Evolutionary conservation across 1,139 yeast genomes (phyloP), one percentile per base, ranked within the genome.

Genomic region (Candida labiduridarum): DNA sequence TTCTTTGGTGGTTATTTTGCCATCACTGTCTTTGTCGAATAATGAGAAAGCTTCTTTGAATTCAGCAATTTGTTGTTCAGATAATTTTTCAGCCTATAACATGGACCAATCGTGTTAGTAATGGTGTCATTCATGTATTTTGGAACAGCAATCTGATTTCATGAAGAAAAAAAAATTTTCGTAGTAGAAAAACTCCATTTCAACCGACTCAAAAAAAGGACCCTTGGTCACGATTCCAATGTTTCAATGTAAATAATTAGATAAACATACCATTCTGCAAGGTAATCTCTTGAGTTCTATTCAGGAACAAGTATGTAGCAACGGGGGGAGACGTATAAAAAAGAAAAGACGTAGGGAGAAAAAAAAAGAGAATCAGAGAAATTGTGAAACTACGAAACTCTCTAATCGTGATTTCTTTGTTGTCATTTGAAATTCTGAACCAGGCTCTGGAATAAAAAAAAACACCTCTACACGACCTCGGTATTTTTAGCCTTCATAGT

Each of bases 1-100:
- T 72, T 94, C 99, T 66, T 89, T 85, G 63, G 97, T 89, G 56
- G 97, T 91, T 76, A 94, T 94, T 68, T 90, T 76, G 55, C 98
- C 99, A 73, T 92, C 98, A 63, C 92, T 88, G 69, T 94, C 97
- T 72, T 90, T 91, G 76, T 94, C 98, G 62, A 94, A 94, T 58
- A 94, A 82, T 52, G 97, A 89, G 69, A 94, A 94, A 11, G 99
- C 99, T 78, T 94, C 99, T 72, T 90, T 91, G 74, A 94, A 94
- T 66, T 95, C 98, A 55, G 95, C 89, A 64, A 92, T 90, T 76
- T 94, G 99, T 73, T 90, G 96, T 68, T 92, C 96, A 45, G 97
- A 89, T 65, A 94, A 83, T 75, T 91, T 88, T 60, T 89, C 95
- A 63, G 95, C 85, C 89, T 80, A 52, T 19, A 16, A 38, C 7